These are phyloP conservation scores for Rhizopogon vulgaris DNA, from an alignment of 768 basidiomycete species.

Conservation along the genomic window DNA sequence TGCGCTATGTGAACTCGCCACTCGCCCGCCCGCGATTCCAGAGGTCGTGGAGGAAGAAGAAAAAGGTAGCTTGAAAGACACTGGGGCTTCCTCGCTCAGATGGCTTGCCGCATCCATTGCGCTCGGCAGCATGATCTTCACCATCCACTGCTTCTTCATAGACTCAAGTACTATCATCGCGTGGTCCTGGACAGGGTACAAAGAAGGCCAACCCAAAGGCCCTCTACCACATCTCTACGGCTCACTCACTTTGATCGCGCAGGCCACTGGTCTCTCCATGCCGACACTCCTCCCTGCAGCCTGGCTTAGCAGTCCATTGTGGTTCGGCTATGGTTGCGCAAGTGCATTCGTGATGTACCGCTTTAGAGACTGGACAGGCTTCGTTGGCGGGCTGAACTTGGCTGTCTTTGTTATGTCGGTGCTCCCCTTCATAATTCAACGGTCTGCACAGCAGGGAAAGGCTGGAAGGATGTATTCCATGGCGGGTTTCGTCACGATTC, in stretches of 20 bases:
- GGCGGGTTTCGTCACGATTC: constrained; percentile 53
- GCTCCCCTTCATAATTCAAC: constrained; percentile 46
- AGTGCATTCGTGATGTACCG: constrained; percentile 52
- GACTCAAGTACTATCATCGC: constrained; percentile 76
- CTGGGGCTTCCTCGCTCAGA: constrained; percentile 1
- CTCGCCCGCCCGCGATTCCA: constrained; percentile 29
- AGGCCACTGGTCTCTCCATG: constrained; percentile 50
- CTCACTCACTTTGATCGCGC: constrained; percentile 59
- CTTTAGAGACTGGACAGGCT: constrained; percentile 65
- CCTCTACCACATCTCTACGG: constrained; percentile 70
- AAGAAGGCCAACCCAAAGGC: constrained; percentile 51
- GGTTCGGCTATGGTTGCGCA: constrained; percentile 49
- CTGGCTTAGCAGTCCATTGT: constrained; percentile 37
- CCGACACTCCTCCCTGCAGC: constrained; percentile 25
- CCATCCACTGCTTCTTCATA: constrained; percentile 63
- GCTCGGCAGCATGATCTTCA: constrained; percentile 65
- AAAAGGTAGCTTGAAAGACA: neutral
- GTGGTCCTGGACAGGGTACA: constrained; percentile 90
- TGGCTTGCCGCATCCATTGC: constrained; percentile 45
- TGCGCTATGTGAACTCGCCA: constrained; percentile 51
- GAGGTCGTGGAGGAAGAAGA: constrained; percentile 7
- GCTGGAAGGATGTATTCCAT: constrained; percentile 46
- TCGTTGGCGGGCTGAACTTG: constrained; percentile 56
- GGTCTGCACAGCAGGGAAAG: constrained; percentile 35
- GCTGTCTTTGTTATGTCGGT: constrained; percentile 62